These are phyloP conservation scores for Lycium barbarum DNA, from an alignment of 257 asterid genomes.

Conservation along the genomic window DNA sequence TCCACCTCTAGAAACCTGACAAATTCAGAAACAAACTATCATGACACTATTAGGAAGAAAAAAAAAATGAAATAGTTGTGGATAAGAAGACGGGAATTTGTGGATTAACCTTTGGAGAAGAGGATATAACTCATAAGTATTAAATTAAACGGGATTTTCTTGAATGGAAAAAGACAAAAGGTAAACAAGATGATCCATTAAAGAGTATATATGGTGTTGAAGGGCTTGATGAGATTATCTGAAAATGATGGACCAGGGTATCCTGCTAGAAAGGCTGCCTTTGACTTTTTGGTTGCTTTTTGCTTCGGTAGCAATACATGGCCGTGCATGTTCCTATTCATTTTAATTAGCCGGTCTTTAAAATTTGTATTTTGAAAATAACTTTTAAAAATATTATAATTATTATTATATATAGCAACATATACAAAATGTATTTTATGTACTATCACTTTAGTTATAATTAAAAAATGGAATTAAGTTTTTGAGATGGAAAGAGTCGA, in stretches of 20 bases:
- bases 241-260: conserved; percentile 31
- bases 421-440: too few species aligned
- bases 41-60: neutral
- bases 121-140: neutral
- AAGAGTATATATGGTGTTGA: conserved; percentile 32
- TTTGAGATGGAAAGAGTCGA: too few species aligned
- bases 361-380: too few species aligned
- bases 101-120: neutral
- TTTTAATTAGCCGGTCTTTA: too few species aligned
- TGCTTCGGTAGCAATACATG: too few species aligned
- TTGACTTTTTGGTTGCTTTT: too few species aligned
- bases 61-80: neutral
- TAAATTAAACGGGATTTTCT: neutral
- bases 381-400: too few species aligned
- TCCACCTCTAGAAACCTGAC: conserved; percentile 52
- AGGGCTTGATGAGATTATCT: conserved; percentile 23
- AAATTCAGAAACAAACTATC: conserved; percentile 31
- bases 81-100: neutral
- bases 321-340: too few species aligned
- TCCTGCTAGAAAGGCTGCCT: conserved; percentile 31
- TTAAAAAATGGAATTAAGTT: too few species aligned
- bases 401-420: too few species aligned
- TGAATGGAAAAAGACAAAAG: neutral
- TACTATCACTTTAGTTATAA: too few species aligned
- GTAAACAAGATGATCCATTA: neutral